A percentile compares a stretch with the other conserved stretches of the same genome.
Conservation (phyloP, 2,329 filamentous ascomycete genomes). For the Diaporthe batatas region DNA sequence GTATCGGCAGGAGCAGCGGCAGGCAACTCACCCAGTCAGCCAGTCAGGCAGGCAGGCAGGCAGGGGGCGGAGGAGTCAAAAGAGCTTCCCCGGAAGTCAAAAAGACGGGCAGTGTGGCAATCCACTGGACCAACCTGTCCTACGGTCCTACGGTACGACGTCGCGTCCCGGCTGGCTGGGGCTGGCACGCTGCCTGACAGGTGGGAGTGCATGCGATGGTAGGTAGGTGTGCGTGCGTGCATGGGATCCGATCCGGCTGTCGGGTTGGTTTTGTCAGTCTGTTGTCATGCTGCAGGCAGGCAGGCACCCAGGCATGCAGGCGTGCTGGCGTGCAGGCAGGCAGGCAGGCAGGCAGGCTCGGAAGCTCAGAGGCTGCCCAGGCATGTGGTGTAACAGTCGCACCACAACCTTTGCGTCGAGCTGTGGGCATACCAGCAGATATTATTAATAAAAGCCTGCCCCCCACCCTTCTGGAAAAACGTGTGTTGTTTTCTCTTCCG, state of each 20-base stretch:
- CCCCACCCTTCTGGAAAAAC: too few relatives aligned
- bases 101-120: background rate
- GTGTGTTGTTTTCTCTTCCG: too few relatives aligned
- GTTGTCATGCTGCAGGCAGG: constrained; percentile 7
- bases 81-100: background rate
- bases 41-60: background rate
- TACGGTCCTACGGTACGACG: background rate
- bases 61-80: background rate
- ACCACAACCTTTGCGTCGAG: too few relatives aligned
- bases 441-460: too few relatives aligned
- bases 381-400: background rate
- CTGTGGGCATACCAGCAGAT: too few relatives aligned
- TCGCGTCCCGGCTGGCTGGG: constrained; percentile 22
- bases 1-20: too few relatives aligned
- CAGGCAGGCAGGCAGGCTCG: constrained; percentile 10
- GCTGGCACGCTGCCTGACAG: background rate
- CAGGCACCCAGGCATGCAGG: constrained; percentile 7
- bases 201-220: background rate
- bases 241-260: too few relatives aligned
- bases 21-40: background rate
- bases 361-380: background rate
- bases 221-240: too few relatives aligned
- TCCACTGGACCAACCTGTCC: too few relatives aligned
- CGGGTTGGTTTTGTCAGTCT: background rate
- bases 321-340: too few relatives aligned